Evolutionary conservation across 2,329 filamentous ascomycete species (phyloP), one percentile per base, ranked within the genome.

Genomic region (Epichloe coenophiala): DNA sequence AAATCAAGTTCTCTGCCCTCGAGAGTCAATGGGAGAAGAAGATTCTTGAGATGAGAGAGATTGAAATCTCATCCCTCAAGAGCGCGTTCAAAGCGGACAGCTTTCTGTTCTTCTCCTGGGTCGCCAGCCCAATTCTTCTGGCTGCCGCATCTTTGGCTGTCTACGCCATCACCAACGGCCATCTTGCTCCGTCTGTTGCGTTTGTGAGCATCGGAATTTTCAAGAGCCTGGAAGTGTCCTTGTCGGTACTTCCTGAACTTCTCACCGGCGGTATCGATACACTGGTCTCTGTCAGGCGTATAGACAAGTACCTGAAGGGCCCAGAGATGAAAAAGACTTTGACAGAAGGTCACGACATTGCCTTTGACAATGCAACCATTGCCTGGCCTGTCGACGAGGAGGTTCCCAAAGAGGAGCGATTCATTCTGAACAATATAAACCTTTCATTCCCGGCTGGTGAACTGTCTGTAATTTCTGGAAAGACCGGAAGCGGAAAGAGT

Each of bases 1-100:
- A 93, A 64, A 88, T 93, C 68, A 93, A 93, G 60, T 89, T 91
- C 58, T 85, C 85, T 0, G 86, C 86, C 1, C 67, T 88, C 2
- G 87, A 91, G 63, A 68, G 71, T 19, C 79, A 86, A 57, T 91
- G 87, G 86, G 80, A 88, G 62, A 71, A 74, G 15, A 84, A 82
- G 54, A 86, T 93, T 41, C 55, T 61, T 65, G 74, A 54, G 64
- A 75, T 54, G 77, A 74, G 87, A 59, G 76, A 81, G 41, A 76
- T 74, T 45, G 87, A 91, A 61, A 72, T 91, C 9, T 65, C 67
- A 5, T 78, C 78, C 21, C 74, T 87, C 37, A 86, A 84, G 79
- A 72, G 70, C 39, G 76, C 81, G 2, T 89, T 87, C 58, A 60
- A 75, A 45, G 76, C 74, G 41, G 84, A 89, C 59, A 74, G 77